Evolutionary conservation across 1,139 yeast species (phyloP), one percentile per base, ranked within the genome.

Genomic region (Debaryomyces psychrophilus): DNA sequence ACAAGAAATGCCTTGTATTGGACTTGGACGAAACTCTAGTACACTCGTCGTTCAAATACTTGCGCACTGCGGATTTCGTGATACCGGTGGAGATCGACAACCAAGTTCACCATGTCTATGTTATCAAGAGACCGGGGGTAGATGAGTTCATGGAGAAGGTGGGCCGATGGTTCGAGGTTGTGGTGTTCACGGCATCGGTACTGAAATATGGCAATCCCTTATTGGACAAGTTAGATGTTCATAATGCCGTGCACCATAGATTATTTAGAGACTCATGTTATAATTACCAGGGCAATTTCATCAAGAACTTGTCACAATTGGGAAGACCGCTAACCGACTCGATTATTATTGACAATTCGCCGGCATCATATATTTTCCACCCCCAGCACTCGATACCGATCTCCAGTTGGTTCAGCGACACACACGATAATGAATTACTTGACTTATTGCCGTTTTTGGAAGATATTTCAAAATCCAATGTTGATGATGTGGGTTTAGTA

Each of bases 311-410:
- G 56, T 85, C 96, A 4, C 97, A 90, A 65, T 82, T 93, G 56
- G 99, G 99, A 5, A 78, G 99, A 57, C 97, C 97, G 1, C 73
- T 95, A 51, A 71, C 79, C 50, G 96, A 92, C 55, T 76, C 87
- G 39, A 90, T 93, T 48, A 95, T 93, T 56, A 84, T 93, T 55
- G 99, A 93, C 71, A 93, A 93, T 68, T 90, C 97, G 2, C 99
- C 99, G 2, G 96, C 98, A 5, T 89, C 97, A 11, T 93, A 95
- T 66, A 84, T 92, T 47, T 89, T 93, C 76, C 99, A 93, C 64
- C 99, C 99, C 20, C 96, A 90, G 62, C 97, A 93, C 71, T 96
- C 98, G 11, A 87, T 95, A 36, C 99, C 99, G n/a, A 89, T 93
- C 28, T 89, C 97, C 53, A 85, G 95, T 65, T 93, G 99, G 99